Percentiles rank a stretch among this genome's conserved stretches.
These are phyloP conservation scores for Casuarina glauca DNA, from an alignment of 306 rosid species.

Conservation along the genomic window DNA sequence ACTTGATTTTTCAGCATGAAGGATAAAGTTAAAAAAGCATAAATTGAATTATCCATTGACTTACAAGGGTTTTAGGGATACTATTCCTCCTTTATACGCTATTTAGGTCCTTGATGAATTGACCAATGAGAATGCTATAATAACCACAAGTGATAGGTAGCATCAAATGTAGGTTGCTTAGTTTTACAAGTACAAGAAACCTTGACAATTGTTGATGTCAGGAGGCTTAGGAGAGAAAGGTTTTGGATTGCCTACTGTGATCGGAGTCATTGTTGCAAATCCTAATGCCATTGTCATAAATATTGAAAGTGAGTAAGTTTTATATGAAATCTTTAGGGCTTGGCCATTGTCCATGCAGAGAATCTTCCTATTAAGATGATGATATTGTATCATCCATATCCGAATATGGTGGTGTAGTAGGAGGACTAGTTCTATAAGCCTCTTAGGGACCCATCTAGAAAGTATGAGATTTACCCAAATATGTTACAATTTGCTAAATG, in stretches of 20 bases:
- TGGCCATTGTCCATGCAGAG: constrained; percentile 71
- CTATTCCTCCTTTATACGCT: constrained; percentile 77
- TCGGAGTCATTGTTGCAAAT: constrained; percentile 86
- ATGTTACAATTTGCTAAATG: constrained; percentile 83
- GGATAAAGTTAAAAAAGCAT: constrained; percentile 67
- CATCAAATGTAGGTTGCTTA: constrained; percentile 97
- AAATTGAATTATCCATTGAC: constrained; percentile 63
- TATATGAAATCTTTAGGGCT: constrained; percentile 79
- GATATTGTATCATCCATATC: constrained; percentile 81
- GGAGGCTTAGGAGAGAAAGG: constrained; percentile 98
- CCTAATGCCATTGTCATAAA: constrained; percentile 66
- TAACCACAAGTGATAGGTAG: constrained; percentile 90
- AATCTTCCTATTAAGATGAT: constrained; percentile 77
- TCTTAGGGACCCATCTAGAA: constrained; percentile 70
- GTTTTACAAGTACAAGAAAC: constrained; percentile 69
- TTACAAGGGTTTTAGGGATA: constrained; percentile 66
- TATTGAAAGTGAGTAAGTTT: constrained; percentile 95
- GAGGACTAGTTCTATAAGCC: constrained; percentile 93
- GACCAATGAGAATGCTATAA: constrained; percentile 70
- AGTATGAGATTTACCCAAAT: constrained; percentile 68
- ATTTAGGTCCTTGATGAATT: constrained; percentile 83
- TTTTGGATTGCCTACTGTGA: constrained; percentile 86
- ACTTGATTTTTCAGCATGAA: constrained; percentile 61
- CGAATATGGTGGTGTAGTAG: constrained; percentile 96
- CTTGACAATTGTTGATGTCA: constrained; percentile 79